Base-by-base conservation (phyloP, 495 filamentous ascomycete genomes). In the Aspergillus nidulans region DNA sequence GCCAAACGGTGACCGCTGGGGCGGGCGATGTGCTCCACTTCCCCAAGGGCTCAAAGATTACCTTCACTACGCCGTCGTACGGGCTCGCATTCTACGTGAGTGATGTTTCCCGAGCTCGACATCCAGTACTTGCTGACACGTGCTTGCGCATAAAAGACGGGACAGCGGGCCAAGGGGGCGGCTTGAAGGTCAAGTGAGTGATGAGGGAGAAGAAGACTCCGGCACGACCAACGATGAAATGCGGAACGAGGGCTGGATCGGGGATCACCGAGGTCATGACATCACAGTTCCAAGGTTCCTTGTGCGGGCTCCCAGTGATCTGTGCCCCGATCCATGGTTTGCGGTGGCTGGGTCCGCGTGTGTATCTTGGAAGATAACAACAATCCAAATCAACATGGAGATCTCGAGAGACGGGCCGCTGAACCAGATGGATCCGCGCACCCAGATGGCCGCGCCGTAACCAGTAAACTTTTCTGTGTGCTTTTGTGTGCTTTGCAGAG, bases 1-100 rank as follows among this genome's bases (percentile, higher is more conserved):
- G 85, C 23, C 80, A 86, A 61, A 85, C 80, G 56, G 86, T 88
- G 18, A 81, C 83, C 41, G 87, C 83, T 8, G 73, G 66, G 28
- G 79, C 81, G 24, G 88, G 88, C 2, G 88, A 91, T 73, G 85
- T 90, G 49, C 89, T 91, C 61, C 85, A 86, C 61, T 87, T 90
- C 64, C 85, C 85, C 57, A 88, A 87, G 74, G 88, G 87, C n/a
- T 71, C 78, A 6, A 88, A 80, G 61, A 88, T 91, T 63, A 90
- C 86, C 1, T 91, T 91, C 55, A 84, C 77, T 20, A 90, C 86
- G 20, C 77, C 82, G 40, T 80, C 77, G 49, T 88, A 85, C 67
- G 86, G 86, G 13, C 71, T 90, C 60, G 87, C 81, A 4, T 92
- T 90, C 63, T 92, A 64, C 45, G 74, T 77, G 58, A 64, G 73